A percentile compares a stretch with the other conserved stretches of the same genome.
These are phyloP conservation scores for Bryum argenteum DNA, from an alignment of 225 moss, liverwort and hornwort species.

Conservation along the genomic window DNA sequence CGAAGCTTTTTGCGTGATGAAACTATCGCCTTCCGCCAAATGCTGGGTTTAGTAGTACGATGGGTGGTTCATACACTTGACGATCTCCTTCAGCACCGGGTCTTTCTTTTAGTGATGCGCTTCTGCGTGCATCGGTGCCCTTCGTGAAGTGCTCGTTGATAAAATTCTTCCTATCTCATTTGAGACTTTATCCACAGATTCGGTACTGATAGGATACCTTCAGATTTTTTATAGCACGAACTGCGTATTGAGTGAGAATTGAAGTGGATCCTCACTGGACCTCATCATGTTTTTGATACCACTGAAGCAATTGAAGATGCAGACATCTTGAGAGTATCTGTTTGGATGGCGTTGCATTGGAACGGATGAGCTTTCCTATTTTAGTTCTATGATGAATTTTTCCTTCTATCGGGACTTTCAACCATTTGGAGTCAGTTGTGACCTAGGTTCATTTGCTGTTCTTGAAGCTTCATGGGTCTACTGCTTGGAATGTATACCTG, in stretches of 20 bases:
- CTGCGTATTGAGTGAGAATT: constrained; percentile 13
- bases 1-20: constrained; percentile 47
- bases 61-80: constrained; percentile 48
- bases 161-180: background rate
- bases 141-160: constrained; percentile 21
- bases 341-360: background rate
- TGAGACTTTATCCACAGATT: background rate
- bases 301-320: constrained; percentile 1
- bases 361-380: constrained; percentile 7
- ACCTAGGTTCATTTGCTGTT: background rate
- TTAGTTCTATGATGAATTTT: constrained; percentile 5
- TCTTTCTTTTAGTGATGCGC: constrained; percentile 39
- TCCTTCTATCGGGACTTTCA: background rate
- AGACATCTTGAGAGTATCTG: constrained; percentile 2
- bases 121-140: constrained; percentile 35
- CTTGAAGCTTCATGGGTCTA: background rate
- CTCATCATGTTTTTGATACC: constrained; percentile 5
- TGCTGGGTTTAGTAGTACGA: constrained; percentile 47
- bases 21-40: constrained; percentile 51
- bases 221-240: background rate
- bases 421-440: background rate
- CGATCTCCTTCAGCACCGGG: constrained; percentile 48
- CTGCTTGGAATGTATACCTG: constrained; percentile 9
- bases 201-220: background rate
- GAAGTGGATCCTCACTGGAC: constrained; percentile 1